Evolutionary conservation across 2,329 filamentous ascomycete genomes (phyloP).

Genomic region (Alternaria tenuissima): DNA sequence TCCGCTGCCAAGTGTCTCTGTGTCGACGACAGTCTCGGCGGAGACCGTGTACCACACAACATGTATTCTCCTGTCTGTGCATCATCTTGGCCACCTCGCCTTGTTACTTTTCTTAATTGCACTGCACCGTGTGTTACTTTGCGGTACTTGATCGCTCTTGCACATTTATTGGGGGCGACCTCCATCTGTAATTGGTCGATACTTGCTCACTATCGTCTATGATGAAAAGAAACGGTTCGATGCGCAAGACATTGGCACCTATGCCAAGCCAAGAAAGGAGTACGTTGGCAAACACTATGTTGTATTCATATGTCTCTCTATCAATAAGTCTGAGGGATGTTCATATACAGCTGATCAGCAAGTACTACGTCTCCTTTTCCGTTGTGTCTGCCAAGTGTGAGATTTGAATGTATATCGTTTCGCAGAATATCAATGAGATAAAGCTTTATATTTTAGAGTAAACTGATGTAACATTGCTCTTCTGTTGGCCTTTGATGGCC

Average conservation of each 20-base stretch:
- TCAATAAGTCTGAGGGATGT: background rate
- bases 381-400: background rate
- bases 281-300: background rate
- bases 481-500: background rate
- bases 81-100: slow-evolving; percentile 6
- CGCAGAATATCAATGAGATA: background rate
- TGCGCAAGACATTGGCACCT: background rate
- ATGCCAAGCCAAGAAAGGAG: background rate
- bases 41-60: slow-evolving; percentile 12
- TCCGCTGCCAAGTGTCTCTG: slow-evolving; percentile 17
- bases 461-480: background rate
- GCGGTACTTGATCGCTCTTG: background rate
- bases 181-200: background rate
- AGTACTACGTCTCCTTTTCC: background rate
- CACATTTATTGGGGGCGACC: background rate
- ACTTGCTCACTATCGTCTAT: background rate
- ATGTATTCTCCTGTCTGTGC: slow-evolving; percentile 2
- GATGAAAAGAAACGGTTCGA: background rate
- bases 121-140: slow-evolving; percentile 1
- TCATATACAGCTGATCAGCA: background rate
- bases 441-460: background rate
- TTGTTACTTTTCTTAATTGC: slow-evolving; percentile 5
- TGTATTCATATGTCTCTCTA: background rate
- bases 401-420: background rate
- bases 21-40: slow-evolving; percentile 10